Evolutionary conservation across 768 basidiomycete genomes (phyloP).

Genomic region (Hygrocybe punicea): DNA sequence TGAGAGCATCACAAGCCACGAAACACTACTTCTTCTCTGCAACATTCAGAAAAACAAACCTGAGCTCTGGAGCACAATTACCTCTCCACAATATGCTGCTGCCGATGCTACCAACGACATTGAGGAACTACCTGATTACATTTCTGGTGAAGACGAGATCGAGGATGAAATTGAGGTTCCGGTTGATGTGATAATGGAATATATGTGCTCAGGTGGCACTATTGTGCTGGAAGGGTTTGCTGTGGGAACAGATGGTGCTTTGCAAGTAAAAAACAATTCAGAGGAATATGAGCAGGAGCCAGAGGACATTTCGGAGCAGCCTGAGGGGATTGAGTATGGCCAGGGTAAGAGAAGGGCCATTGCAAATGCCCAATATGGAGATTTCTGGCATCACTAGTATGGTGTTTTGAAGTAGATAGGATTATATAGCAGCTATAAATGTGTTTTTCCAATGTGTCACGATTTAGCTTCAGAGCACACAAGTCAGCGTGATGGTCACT

Average conservation of each 20-base stretch:
- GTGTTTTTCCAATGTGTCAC: neutral
- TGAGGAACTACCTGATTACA: neutral
- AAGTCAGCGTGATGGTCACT: neutral
- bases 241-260: neutral
- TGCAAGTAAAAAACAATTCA: neutral
- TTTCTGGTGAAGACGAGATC: neutral
- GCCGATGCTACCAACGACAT: neutral
- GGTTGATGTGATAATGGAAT: neutral
- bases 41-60: conserved; percentile 6
- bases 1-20: conserved; percentile 6
- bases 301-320: neutral
- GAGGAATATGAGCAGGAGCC: neutral
- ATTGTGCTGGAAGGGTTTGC: neutral
- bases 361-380: neutral
- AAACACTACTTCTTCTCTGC: neutral
- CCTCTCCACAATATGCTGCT: neutral
- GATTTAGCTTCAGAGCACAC: neutral
- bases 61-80: conserved; percentile 6
- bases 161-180: conserved; percentile 10
- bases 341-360: neutral
- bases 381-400: neutral
- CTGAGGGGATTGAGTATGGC: neutral
- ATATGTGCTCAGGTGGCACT: neutral
- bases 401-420: neutral
- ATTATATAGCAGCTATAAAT: neutral